A percentile compares a stretch with the other conserved stretches of the same genome.
These are phyloP conservation scores for Chytriomyces sp. DNA, from an alignment of 192 early-diverging fungal genomes.

Conservation along the genomic window DNA sequence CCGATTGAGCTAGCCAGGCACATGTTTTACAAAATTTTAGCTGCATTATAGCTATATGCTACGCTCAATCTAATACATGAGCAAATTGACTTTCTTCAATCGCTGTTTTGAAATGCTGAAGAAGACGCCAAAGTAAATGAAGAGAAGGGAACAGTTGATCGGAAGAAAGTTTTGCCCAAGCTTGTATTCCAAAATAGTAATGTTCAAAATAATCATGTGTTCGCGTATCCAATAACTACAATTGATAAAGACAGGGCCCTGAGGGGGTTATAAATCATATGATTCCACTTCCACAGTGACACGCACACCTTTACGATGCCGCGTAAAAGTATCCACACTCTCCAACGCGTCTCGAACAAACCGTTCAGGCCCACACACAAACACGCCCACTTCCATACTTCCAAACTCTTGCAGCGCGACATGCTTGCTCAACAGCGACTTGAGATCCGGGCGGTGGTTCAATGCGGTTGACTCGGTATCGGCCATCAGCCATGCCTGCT, in stretches of 20 bases:
- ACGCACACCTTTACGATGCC: neutral
- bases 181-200: too few relatives aligned
- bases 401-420: neutral
- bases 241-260: neutral
- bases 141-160: too few relatives aligned
- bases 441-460: constrained; percentile 6
- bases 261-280: neutral
- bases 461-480: neutral
- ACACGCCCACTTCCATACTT: constrained; percentile 15
- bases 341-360: constrained; percentile 11
- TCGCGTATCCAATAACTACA: too few relatives aligned
- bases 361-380: constrained; percentile 19
- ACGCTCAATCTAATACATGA: too few relatives aligned
- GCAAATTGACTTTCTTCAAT: too few relatives aligned
- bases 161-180: too few relatives aligned
- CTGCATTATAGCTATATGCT: too few relatives aligned
- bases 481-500: neutral
- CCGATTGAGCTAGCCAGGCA: constrained; percentile 62
- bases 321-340: neutral
- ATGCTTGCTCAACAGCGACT: constrained; percentile 12
- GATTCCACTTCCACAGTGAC: constrained; percentile 11
- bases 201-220: too few relatives aligned
- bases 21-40: neutral
- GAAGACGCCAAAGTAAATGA: too few relatives aligned
- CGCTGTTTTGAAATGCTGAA: too few relatives aligned